Evolutionary conservation across 495 filamentous ascomycete species (phyloP).

Genomic region (Lepidopterella palustris): DNA sequence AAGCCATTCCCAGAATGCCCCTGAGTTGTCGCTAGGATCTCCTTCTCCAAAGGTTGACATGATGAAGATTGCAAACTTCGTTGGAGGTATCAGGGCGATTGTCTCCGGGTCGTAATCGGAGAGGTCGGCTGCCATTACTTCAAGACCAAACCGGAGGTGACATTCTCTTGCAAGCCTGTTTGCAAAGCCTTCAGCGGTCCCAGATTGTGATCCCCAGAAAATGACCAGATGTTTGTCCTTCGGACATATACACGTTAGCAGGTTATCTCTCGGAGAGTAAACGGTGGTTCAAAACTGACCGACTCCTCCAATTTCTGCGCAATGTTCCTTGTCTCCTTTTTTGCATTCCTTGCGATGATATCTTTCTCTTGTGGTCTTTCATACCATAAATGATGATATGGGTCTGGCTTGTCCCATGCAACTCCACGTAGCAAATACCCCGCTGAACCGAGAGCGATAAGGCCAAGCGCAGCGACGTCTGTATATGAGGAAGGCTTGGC

Average conservation of each 20-base stretch:
- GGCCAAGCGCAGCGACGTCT: slow-evolving; percentile 18
- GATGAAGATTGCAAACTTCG: slow-evolving; percentile 46
- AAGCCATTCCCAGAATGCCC: slow-evolving; percentile 44
- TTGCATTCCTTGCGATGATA: neutral
- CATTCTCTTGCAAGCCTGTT: slow-evolving; percentile 44
- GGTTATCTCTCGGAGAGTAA: neutral
- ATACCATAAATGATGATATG: slow-evolving; percentile 32
- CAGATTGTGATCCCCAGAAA: slow-evolving; percentile 53
- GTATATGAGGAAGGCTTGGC: slow-evolving; percentile 11
- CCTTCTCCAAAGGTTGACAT: slow-evolving; percentile 52
- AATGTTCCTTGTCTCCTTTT: slow-evolving; percentile 28
- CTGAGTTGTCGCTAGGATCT: slow-evolving; percentile 49
- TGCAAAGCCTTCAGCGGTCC: slow-evolving; percentile 48
- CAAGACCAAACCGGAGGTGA: slow-evolving; percentile 40
- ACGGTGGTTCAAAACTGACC: neutral
- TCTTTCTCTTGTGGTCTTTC: slow-evolving; percentile 33
- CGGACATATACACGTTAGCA: neutral
- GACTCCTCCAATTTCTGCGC: slow-evolving; percentile 29
- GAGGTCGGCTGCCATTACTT: slow-evolving; percentile 43
- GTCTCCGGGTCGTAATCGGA: slow-evolving; percentile 46
- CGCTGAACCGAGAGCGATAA: slow-evolving; percentile 13
- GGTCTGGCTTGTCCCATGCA: slow-evolving; percentile 33
- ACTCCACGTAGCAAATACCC: slow-evolving; percentile 26
- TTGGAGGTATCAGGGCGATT: slow-evolving; percentile 36
- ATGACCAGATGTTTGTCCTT: slow-evolving; percentile 40